These are phyloP conservation scores for Entomortierella beljakovae DNA, from an alignment of 192 early-diverging fungal species.

Conservation along the genomic window DNA sequence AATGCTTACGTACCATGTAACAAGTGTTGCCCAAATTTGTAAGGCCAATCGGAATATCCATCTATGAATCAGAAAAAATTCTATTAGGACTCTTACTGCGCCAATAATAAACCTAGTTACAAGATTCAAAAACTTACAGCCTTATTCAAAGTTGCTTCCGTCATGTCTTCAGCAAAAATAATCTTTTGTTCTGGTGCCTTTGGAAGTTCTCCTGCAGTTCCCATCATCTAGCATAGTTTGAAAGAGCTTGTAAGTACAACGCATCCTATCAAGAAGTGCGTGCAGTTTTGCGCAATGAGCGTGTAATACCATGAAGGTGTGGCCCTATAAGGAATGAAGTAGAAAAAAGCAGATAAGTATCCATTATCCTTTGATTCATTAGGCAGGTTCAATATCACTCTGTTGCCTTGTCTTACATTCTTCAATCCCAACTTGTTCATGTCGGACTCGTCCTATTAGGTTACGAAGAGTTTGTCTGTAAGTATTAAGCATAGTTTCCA, in stretches of 20 bases:
- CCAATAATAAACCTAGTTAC: not conserved
- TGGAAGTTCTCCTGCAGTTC: conserved; percentile 93
- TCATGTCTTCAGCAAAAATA: conserved; percentile 94
- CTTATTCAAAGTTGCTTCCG: conserved; percentile 85
- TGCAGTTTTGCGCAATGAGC: no score
- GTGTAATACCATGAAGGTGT: conserved; percentile 52
- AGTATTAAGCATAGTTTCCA: not conserved
- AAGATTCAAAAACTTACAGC: conserved; percentile 66
- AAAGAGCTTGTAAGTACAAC: no score
- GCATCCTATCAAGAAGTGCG: no score
- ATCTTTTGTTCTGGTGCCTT: conserved; percentile 78
- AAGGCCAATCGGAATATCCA: conserved; percentile 92
- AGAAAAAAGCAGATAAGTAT: not conserved
- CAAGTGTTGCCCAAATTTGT: conserved; percentile 94
- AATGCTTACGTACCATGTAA: conserved; percentile 65
- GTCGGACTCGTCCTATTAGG: conserved; percentile 78
- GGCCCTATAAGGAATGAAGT: conserved; percentile 16
- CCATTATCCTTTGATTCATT: no score
- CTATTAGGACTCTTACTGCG: not conserved
- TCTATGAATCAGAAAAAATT: conserved; percentile 54
- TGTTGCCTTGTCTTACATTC: conserved; percentile 70
- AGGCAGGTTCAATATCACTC: no score
- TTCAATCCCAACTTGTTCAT: conserved; percentile 81
- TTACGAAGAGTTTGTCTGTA: no score
- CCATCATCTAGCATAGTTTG: conserved; percentile 83